Base-by-base conservation (phyloP, 75 land plant species). In the Azolla pinnata region DNA sequence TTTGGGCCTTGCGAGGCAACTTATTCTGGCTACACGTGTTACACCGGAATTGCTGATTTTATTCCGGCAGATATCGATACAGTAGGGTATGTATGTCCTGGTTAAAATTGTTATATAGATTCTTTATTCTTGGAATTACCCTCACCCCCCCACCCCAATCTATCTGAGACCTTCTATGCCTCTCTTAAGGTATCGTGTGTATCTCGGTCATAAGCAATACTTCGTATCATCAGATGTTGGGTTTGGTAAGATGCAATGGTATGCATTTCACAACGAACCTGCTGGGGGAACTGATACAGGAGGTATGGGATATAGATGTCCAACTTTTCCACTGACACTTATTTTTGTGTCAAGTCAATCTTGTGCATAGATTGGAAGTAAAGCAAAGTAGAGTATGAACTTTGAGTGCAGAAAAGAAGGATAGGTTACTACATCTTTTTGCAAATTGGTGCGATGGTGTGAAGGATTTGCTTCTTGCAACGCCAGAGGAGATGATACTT, bases 141-240 rank as follows among this genome's bases (percentile, higher is more conserved):
- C n/a, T n/a, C n/a, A n/a, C n/a, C n/a, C n/a, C n/a, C n/a, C n/a
- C n/a, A n/a, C n/a, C n/a, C n/a, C n/a, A n/a, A n/a, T n/a, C n/a
- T n/a, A n/a, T n/a, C n/a, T n/a, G n/a, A n/a, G n/a, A n/a, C n/a
- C n/a, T n/a, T n/a, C n/a, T n/a, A n/a, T n/a, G n/a, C n/a, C n/a
- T n/a, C n/a, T n/a, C n/a, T 79, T 59, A 47, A 88, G 93, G 69
- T 88, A 88, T 56, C 91, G 97, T 3, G 91, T 90, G 20, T 90
- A 83, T 54, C 52, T 90, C 47, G 97, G 91, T 21, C 87, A 90
- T 64, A 90, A 86, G 45, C 87, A 90, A 29, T 90, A 90, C 67
- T 90, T 90, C 62, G 97, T 90, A 47, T 90, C 97, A 38, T 90
- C 97, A 0, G 97, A 90, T 72, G 97, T 90, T 1, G 97, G 97